Conservation (phyloP, 139 green algal genomes). For the Tetradesmus lagerheimii region DNA sequence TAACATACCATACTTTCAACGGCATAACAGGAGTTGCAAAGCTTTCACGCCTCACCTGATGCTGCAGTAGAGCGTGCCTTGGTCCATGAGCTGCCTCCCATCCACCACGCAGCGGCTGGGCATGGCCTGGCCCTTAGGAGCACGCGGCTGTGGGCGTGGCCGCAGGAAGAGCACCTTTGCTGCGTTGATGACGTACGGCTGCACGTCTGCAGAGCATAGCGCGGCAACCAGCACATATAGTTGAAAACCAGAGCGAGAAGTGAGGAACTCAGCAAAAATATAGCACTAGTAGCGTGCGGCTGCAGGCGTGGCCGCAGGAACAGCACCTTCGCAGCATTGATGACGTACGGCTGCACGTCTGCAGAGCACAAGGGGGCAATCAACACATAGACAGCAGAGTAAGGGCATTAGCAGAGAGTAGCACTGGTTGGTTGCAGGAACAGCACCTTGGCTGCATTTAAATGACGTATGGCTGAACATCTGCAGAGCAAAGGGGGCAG, state of each 20-base stretch:
- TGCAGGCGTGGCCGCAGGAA: conserved; percentile 86
- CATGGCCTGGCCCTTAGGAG: background rate
- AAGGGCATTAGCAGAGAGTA: too few relatives aligned
- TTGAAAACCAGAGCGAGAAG: too few relatives aligned
- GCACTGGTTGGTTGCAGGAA: conserved; percentile 84
- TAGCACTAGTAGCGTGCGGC: background rate
- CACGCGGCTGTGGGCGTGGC: conserved; percentile 69
- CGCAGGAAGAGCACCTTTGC: conserved; percentile 86
- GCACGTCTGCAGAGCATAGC: conserved; percentile 61
- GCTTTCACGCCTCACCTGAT: conserved; percentile 7
- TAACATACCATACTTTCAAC: too few relatives aligned
- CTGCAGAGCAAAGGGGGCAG: too few relatives aligned
- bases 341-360: conserved; percentile 86
- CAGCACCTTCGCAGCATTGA: conserved; percentile 83
- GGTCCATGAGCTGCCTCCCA: conserved; percentile 60
- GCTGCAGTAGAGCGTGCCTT: conserved; percentile 50
- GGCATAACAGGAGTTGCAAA: too few relatives aligned
- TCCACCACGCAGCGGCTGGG: conserved; percentile 46
- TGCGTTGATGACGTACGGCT: conserved; percentile 89
- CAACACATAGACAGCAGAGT: too few relatives aligned
- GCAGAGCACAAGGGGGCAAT: too few relatives aligned
- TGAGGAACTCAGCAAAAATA: too few relatives aligned
- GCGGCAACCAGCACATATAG: too few relatives aligned
- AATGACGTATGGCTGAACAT: conserved; percentile 89
- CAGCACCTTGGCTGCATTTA: conserved; percentile 79